These are phyloP conservation scores for Neopestalotiopsis clavispora DNA, from an alignment of 2,329 filamentous ascomycete genomes.

Conservation along the genomic window DNA sequence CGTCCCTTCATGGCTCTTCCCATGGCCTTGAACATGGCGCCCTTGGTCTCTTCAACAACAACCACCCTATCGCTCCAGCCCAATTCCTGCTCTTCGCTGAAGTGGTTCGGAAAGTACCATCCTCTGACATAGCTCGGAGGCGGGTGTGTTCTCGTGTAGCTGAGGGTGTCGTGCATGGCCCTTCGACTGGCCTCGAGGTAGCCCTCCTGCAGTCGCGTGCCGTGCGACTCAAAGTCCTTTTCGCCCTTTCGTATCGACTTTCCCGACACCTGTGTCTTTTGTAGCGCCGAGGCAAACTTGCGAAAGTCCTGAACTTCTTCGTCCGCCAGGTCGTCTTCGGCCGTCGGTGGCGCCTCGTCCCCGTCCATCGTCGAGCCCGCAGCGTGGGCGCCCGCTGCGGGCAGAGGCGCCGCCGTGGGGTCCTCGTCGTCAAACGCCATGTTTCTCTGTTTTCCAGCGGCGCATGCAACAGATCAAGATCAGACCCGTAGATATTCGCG, in stretches of 20 bases:
- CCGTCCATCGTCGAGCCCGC: constrained; percentile 16
- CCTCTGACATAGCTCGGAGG: constrained; percentile 69
- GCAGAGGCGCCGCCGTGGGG: constrained; percentile 26
- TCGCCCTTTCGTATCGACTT: constrained; percentile 87
- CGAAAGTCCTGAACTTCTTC: constrained; percentile 71
- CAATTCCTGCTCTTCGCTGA: constrained; percentile 37
- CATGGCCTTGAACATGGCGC: constrained; percentile 75
- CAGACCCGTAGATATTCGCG: neutral
- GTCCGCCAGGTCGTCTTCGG: constrained; percentile 18
- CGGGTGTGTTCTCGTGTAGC: constrained; percentile 76
- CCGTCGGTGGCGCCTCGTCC: constrained; percentile 19
- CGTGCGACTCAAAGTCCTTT: constrained; percentile 96
- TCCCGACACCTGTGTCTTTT: constrained; percentile 49
- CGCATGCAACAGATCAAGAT: neutral
- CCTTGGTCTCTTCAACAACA: constrained; percentile 69
- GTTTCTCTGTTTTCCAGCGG: neutral
- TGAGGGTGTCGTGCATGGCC: constrained; percentile 88
- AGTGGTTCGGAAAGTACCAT: constrained; percentile 73
- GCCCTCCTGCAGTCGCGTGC: constrained; percentile 79
- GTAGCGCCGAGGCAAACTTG: constrained; percentile 62
- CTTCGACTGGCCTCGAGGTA: constrained; percentile 80
- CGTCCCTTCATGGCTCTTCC: constrained; percentile 65
- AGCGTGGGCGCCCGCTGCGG: neutral
- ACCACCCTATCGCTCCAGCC: constrained; percentile 59
- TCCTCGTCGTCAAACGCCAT: constrained; percentile 44